Percentiles rank a stretch among this genome's conserved stretches.
Evolutionary conservation across 805 yeast species (phyloP).

Genomic region (Nakazawaea laoshanensis): DNA sequence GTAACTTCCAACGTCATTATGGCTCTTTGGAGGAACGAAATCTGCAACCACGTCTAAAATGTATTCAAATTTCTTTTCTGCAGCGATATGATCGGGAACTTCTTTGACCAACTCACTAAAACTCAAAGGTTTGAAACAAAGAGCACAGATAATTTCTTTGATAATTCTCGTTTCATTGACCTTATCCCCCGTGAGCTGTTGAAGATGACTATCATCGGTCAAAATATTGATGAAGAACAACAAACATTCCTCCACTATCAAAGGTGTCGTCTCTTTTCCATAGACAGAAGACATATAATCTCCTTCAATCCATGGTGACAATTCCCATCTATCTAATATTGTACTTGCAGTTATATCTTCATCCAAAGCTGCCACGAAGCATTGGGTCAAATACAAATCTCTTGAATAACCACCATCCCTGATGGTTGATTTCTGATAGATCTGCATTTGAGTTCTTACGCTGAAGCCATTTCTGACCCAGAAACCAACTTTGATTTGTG

Average conservation of each 20-base stretch:
- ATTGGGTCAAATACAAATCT: constrained; percentile 69
- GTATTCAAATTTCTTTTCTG: constrained; percentile 68
- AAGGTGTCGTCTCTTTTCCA: constrained; percentile 41
- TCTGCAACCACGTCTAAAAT: constrained; percentile 49
- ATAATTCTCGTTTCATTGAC: constrained; percentile 42
- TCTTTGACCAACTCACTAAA: constrained; percentile 61
- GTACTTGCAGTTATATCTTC: constrained; percentile 51
- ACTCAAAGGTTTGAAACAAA: constrained; percentile 68
- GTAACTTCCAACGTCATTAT: constrained; percentile 56
- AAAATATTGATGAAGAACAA: constrained; percentile 58
- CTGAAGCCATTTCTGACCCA: constrained; percentile 95
- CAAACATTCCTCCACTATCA: constrained; percentile 75
- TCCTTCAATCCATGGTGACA: constrained; percentile 44
- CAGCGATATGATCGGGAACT: constrained; percentile 68
- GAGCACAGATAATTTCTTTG: constrained; percentile 70
- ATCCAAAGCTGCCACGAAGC: constrained; percentile 39
- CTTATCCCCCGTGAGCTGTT: constrained; percentile 37
- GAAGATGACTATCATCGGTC: constrained; percentile 57
- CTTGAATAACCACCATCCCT: constrained; percentile 78
- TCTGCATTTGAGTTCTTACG: constrained; percentile 67
- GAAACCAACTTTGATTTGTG: constrained; percentile 81
- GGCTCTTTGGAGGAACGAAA: constrained; percentile 51
- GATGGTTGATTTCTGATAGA: constrained; percentile 69
- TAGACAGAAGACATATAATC: constrained; percentile 27
- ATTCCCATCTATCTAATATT: constrained; percentile 62